A percentile compares a stretch with the other conserved stretches of the same genome.
Evolutionary conservation across 441 rosid species (phyloP).

Genomic region (Daphne laureola): DNA sequence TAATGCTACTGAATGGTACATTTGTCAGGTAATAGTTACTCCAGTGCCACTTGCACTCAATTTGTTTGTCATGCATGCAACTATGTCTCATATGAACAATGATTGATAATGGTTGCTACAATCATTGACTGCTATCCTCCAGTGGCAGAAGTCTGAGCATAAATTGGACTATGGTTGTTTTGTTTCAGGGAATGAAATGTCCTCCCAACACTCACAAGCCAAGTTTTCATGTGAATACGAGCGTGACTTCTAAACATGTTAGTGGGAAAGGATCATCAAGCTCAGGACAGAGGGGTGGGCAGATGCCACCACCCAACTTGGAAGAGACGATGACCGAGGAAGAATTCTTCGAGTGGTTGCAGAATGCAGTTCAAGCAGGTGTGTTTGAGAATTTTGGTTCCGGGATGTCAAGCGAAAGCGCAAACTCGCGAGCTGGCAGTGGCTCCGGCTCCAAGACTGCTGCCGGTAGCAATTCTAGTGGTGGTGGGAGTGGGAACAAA

Average conservation of each 20-base stretch:
- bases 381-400: constrained; percentile 41
- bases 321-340: constrained; percentile 92
- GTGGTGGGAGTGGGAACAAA: constrained; percentile 37
- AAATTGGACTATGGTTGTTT: constrained; percentile 3
- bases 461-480: constrained; percentile 19
- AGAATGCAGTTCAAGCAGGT: constrained; percentile 76
- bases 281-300: constrained; percentile 53
- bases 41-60: background rate
- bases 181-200: constrained; percentile 90
- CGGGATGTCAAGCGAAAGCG: constrained; percentile 33
- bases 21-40: constrained; percentile 66
- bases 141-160: no score
- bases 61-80: background rate
- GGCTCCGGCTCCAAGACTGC: constrained; percentile 23
- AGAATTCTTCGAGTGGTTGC: constrained; percentile 81
- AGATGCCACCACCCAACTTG: constrained; percentile 45
- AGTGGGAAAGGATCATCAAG: constrained; percentile 42
- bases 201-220: constrained; percentile 92
- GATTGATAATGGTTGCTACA: no score
- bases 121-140: no score
- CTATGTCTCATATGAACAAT: background rate
- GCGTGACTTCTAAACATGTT: constrained; percentile 42
- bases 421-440: constrained; percentile 33
- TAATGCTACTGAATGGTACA: constrained; percentile 91
- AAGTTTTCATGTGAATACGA: constrained; percentile 88